A percentile compares a stretch with the other conserved stretches of the same genome.
Conservation (phyloP, 257 asterid genomes). For the Lycium ferocissimum region DNA sequence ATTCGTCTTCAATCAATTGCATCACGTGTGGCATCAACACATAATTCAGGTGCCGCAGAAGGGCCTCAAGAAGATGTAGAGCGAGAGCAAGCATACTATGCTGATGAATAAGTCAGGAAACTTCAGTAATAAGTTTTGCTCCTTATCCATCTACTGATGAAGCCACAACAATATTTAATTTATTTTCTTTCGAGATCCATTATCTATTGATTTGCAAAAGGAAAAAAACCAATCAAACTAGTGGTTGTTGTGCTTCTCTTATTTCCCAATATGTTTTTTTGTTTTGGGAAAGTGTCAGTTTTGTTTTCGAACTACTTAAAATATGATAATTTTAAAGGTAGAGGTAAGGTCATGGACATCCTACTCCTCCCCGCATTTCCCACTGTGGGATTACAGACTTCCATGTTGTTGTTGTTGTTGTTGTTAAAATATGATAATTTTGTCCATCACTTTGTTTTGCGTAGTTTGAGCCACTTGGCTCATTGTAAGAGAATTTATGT, state of each 20-base stretch:
- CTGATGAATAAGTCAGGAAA: neutral
- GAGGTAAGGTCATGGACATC: too few relatives aligned
- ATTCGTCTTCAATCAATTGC: neutral
- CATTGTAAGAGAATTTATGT: too few relatives aligned
- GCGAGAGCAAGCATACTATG: neutral
- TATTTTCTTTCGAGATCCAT: neutral
- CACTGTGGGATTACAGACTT: too few relatives aligned
- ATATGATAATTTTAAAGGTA: too few relatives aligned
- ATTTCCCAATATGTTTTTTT: too few relatives aligned
- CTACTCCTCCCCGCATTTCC: too few relatives aligned
- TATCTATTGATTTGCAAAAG: neutral
- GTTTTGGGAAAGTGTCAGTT: too few relatives aligned
- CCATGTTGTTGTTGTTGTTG: too few relatives aligned
- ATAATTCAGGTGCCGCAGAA: neutral
- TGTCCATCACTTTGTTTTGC: too few relatives aligned
- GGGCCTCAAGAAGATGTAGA: neutral
- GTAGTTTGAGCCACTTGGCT: neutral
- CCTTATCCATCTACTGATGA: slow-evolving; percentile 6
- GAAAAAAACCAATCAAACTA: slow-evolving; percentile 56
- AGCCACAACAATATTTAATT: neutral
- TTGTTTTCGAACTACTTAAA: too few relatives aligned
- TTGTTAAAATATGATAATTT: too few relatives aligned
- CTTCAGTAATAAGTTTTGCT: neutral
- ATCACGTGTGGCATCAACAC: neutral
- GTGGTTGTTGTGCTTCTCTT: too few relatives aligned